A percentile compares a stretch with the other conserved stretches of the same genome.
Evolutionary conservation across 208 protist species (phyloP).

Genomic region (Wallacemonas sp.): DNA sequence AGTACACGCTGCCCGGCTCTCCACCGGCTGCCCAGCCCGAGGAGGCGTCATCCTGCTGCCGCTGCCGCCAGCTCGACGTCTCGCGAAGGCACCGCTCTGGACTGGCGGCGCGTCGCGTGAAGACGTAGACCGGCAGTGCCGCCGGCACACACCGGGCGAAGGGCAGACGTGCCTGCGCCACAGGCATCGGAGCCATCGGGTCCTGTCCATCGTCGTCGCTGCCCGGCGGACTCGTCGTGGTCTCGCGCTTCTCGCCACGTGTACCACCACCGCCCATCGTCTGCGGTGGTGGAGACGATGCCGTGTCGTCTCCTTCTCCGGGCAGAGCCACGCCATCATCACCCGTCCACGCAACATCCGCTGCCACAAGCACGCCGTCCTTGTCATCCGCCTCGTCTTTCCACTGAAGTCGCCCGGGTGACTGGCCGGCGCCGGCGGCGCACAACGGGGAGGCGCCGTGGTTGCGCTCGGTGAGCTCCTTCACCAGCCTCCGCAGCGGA

Average conservation of each 20-base stretch:
- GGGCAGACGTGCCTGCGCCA: background rate
- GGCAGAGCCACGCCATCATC: too few relatives aligned
- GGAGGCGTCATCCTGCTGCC: background rate
- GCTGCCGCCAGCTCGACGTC: constrained; percentile 11
- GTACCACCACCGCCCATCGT: too few relatives aligned
- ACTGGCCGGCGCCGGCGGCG: too few relatives aligned
- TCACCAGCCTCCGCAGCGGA: too few relatives aligned
- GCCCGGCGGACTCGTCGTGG: background rate
- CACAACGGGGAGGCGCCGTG: too few relatives aligned
- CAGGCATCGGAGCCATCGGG: background rate
- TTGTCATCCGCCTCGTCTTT: too few relatives aligned
- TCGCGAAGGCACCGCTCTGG: constrained; percentile 45
- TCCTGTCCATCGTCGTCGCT: background rate
- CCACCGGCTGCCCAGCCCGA: background rate
- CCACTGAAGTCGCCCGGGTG: too few relatives aligned
- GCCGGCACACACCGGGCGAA: constrained; percentile 24
- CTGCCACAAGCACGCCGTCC: too few relatives aligned
- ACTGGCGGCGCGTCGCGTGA: constrained; percentile 58
- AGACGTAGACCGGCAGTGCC: constrained; percentile 64
- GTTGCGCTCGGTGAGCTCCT: too few relatives aligned
- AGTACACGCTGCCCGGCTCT: constrained; percentile 13
- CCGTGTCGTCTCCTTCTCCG: too few relatives aligned
- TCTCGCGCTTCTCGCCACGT: background rate
- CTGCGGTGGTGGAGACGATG: too few relatives aligned
- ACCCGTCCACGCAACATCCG: too few relatives aligned